Evolutionary conservation across 2,329 filamentous ascomycete genomes (phyloP), one percentile per base, ranked within the genome.

Genomic region (Nothopassalora personata): DNA sequence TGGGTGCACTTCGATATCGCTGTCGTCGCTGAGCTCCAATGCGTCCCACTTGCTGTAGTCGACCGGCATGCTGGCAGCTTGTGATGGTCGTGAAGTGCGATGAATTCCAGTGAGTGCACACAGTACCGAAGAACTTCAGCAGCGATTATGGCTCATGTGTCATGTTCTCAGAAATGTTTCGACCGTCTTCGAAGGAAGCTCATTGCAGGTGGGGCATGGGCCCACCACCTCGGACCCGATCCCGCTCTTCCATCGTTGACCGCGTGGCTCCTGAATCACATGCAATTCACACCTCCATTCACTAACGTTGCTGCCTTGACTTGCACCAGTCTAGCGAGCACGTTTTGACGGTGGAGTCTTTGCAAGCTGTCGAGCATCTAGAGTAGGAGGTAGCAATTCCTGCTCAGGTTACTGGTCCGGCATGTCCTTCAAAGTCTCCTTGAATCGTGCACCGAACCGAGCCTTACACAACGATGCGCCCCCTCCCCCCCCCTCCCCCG

Each of bases 11-110:
- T 99, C 94, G 69, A 99, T 87, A 71, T 99, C 94, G 54, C 91
- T 97, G 77, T 99, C 94, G 76, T 99, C 94, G 71, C 91, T 96
- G 72, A 99, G 86, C 85, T 99, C 94, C 72, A 99, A 84, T 60
- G 89, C 87, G 74, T 97, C 89, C 86, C 86, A 89, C 79, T 88
- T 89, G 76, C 84, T 88, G 73, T 88, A 89, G 70, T 88, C 83
- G 63, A 88, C 79, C n/a, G 80, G 78, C 81, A 83, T 83, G 9
- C 15, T 58, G 43, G 39, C 39, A 15, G 39, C 15, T 6, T 43
- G 13, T n/a, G 9, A 18, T 43, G 3, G 23, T 23, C 23, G 23
- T 23, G 31, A 34, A 34, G 31, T 34, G 31, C 23, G 3, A 23
- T 23, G 23, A 23, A 23, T 23, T 1, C 3, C 23, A 23, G 23